Percentiles rank a stretch among this genome's conserved stretches.
Evolutionary conservation across 2,329 filamentous ascomycete genomes (phyloP).

Genomic region (Stemphylium vesicarium): DNA sequence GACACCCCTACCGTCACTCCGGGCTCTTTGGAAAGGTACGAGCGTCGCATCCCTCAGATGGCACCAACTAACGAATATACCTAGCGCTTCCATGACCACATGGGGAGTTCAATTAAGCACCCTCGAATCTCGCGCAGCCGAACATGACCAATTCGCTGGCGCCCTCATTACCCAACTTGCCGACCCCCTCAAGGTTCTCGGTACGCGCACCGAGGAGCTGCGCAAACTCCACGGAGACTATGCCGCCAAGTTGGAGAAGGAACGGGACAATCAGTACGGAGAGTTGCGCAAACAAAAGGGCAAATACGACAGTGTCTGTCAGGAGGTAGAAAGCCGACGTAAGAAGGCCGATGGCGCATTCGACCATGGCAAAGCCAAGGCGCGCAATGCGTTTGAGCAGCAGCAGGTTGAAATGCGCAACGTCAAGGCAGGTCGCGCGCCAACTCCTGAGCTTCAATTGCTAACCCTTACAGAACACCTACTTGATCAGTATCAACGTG

Average conservation of each 20-base stretch:
- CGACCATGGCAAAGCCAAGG: slow-evolving; percentile 83
- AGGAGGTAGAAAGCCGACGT: slow-evolving; percentile 90
- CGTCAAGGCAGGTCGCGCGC: slow-evolving; percentile 63
- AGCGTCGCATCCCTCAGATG: neutral
- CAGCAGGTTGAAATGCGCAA: slow-evolving; percentile 97
- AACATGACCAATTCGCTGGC: slow-evolving; percentile 84
- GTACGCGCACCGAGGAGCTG: slow-evolving; percentile 82
- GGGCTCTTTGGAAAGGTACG: slow-evolving; percentile 86
- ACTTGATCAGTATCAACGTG: slow-evolving; percentile 93
- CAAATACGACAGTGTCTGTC: slow-evolving; percentile 91
- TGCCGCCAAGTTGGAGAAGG: slow-evolving; percentile 84
- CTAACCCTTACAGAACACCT: slow-evolving; percentile 72
- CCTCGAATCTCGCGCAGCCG: slow-evolving; percentile 82
- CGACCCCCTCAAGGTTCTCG: slow-evolving; percentile 81
- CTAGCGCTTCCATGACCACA: slow-evolving; percentile 91
- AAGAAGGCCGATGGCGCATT: slow-evolving; percentile 96
- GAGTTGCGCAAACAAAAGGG: slow-evolving; percentile 90
- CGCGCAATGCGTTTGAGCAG: slow-evolving; percentile 88
- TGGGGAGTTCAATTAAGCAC: slow-evolving; percentile 95
- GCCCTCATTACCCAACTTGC: slow-evolving; percentile 82
- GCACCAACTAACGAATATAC: slow-evolving; percentile 10
- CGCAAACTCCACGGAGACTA: slow-evolving; percentile 91
- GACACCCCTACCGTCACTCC: slow-evolving; percentile 93
- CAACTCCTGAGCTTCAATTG: neutral
- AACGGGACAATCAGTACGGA: slow-evolving; percentile 81